A percentile compares a stretch with the other conserved stretches of the same genome.
These are phyloP conservation scores for Modicella reniformis DNA, from an alignment of 371 early-diverging fungal genomes.

Conservation along the genomic window DNA sequence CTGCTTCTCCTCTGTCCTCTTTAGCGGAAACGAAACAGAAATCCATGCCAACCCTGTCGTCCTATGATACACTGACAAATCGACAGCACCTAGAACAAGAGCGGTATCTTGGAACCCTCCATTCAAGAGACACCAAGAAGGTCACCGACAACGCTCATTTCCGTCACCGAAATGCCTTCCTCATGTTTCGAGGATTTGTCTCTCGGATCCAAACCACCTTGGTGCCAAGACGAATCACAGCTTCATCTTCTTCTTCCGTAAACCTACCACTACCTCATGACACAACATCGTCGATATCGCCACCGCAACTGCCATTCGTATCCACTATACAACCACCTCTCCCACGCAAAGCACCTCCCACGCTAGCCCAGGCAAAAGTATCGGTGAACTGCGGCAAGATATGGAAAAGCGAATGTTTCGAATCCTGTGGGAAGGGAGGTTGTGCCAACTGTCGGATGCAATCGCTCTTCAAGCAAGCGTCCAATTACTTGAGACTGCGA, in stretches of 20 bases:
- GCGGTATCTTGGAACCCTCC: background rate
- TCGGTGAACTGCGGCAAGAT: slow-evolving; percentile 29
- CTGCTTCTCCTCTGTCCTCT: no score
- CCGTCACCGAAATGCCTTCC: slow-evolving; percentile 37
- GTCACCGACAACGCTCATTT: slow-evolving; percentile 31
- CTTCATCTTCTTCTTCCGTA: background rate
- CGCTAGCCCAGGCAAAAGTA: slow-evolving; percentile 28
- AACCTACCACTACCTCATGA: background rate
- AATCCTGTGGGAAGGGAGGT: slow-evolving; percentile 5
- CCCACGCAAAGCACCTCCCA: background rate
- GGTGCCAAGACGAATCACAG: background rate
- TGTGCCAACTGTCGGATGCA: slow-evolving; percentile 49
- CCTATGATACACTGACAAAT: no score
- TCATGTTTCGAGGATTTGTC: slow-evolving; percentile 44
- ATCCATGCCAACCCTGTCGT: no score
- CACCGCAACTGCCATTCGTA: background rate
- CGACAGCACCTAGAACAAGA: background rate
- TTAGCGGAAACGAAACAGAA: no score
- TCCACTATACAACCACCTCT: background rate
- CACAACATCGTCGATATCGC: background rate
- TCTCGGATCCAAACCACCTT: slow-evolving; percentile 23
- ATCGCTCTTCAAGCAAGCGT: slow-evolving; percentile 20
- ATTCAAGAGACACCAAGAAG: slow-evolving; percentile 1
- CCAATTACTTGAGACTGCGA: slow-evolving; percentile 30
- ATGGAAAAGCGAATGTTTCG: slow-evolving; percentile 27